A percentile compares a stretch with the other conserved stretches of the same genome.
Evolutionary conservation across 2,329 filamentous ascomycete species (phyloP).

Genomic region (Claviceps cyperi): DNA sequence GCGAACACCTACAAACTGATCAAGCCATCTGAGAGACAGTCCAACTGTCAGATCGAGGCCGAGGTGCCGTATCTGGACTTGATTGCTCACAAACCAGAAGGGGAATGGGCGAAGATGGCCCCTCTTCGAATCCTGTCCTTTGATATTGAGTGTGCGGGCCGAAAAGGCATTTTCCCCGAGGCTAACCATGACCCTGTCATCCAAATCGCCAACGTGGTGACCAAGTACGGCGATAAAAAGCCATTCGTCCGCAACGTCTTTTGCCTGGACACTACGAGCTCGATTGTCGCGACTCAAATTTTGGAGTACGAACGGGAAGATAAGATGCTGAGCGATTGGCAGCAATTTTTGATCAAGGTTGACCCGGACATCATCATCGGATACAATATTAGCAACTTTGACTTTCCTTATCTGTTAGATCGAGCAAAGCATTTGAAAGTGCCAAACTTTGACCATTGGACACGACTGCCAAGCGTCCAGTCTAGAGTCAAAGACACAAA

Average conservation of each 20-base stretch:
- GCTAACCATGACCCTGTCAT: constrained; percentile 86
- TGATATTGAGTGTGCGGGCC: constrained; percentile 95
- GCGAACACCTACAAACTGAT: constrained; percentile 60
- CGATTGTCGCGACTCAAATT: constrained; percentile 90
- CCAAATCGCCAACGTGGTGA: constrained; percentile 94
- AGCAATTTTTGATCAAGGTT: constrained; percentile 74
- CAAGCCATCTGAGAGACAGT: constrained; percentile 50
- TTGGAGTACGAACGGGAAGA: constrained; percentile 69
- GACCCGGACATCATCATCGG: constrained; percentile 97
- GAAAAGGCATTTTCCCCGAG: constrained; percentile 95
- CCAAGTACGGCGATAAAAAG: constrained; percentile 85
- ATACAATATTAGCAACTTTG: constrained; percentile 98
- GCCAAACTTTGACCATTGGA: constrained; percentile 71
- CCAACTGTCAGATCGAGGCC: constrained; percentile 94
- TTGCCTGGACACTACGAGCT: constrained; percentile 78
- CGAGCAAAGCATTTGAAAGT: constrained; percentile 76
- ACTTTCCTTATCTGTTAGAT: constrained; percentile 90
- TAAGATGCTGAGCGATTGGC: constrained; percentile 86
- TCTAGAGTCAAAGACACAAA: constrained; percentile 67
- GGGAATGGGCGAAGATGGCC: constrained; percentile 97
- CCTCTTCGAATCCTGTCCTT: constrained; percentile 87
- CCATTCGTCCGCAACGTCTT: constrained; percentile 96
- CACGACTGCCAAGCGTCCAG: constrained; percentile 55
- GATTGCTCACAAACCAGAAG: constrained; percentile 74
- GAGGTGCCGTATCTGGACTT: constrained; percentile 69